Evolutionary conservation across 495 filamentous ascomycete genomes (phyloP), one percentile per base, ranked within the genome.

Genomic region (Pyrenopolyporus hunteri): DNA sequence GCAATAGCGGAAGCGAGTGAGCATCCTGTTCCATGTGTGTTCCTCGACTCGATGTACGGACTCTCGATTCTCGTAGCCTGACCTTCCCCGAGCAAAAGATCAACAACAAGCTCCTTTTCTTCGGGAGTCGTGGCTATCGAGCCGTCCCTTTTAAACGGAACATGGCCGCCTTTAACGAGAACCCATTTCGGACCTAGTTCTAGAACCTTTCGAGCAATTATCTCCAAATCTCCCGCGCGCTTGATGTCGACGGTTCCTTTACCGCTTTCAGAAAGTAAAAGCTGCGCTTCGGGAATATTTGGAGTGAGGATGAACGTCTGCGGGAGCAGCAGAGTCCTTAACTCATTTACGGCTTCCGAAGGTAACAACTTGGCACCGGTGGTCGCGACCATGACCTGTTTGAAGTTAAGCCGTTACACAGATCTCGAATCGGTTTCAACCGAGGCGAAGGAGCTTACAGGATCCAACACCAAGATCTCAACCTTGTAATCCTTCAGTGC

Each of bases 21-120:
- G 67, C 94, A 98, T 14, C 94, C 94, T 5, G 94, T 98, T 2
- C 94, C 94, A 73, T 98, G 94, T 2, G 94, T 98, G 60, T 94
- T 92, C 57, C 80, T 88, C 4, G 87, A 88, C 2, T 80, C 70
- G 17, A 88, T 74, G 67, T 87, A 97, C 1, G 78, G 79, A 6
- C 80, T 88, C 71, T 92, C 84, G 35, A 94, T 81, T 20, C 85
- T 74, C 1, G 82, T 78, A 0, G 75, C 63, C 13, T 82, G 59
- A 0, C 75, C 76, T 2, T 83, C 81, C 29, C 91, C 86, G 57
- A 82, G 82, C 1, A 97, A 79, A 20, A 96, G 79, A 70, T 98
- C 87, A 20, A 95, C 76, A 1, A 96, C 84, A 4, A 83, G 70
- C 17, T 88, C 76, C 39, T 74, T 83, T 23, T 92, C 87, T 17